A percentile compares a stretch with the other conserved stretches of the same genome.
Evolutionary conservation across 1,284 basidiomycete genomes (phyloP).

Genomic region (Fomitopsis palustris): DNA sequence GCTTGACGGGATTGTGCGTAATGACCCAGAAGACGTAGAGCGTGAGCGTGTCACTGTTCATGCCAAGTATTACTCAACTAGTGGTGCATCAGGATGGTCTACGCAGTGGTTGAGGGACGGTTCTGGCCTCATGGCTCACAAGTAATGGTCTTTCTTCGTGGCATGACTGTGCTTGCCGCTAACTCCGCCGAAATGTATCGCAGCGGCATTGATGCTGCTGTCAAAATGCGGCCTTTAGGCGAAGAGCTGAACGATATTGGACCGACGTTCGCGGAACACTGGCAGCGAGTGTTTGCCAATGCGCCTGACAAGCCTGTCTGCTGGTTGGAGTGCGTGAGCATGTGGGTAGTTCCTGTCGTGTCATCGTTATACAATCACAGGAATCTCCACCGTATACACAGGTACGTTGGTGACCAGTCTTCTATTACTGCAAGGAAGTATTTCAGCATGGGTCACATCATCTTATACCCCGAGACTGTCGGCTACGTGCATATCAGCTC

Average conservation of each 20-base stretch:
- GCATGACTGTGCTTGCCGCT: neutral
- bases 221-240: constrained; percentile 44
- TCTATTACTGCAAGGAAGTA: constrained; percentile 26
- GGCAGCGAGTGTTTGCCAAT: constrained; percentile 41
- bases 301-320: constrained; percentile 48
- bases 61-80: neutral
- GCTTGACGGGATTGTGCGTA: constrained; percentile 39
- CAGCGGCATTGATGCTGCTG: constrained; percentile 43
- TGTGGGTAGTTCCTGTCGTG: constrained; percentile 25
- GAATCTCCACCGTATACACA: neutral
- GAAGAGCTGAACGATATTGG: constrained; percentile 44
- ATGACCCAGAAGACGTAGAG: constrained; percentile 27
- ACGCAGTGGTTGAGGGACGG: constrained; percentile 42
- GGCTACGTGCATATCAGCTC: constrained; percentile 44
- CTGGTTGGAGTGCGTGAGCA: constrained; percentile 28
- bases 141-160: constrained; percentile 32
- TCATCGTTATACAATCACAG: neutral
- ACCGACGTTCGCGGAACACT: constrained; percentile 39
- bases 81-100: constrained; percentile 29
- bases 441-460: constrained; percentile 30
- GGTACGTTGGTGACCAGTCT: constrained; percentile 27
- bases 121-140: constrained; percentile 46
- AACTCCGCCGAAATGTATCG: neutral
- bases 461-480: constrained; percentile 18
- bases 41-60: constrained; percentile 22